Evolutionary conservation across 768 basidiomycete species (phyloP).

Genomic region (Sporobolomyces phaffii): DNA sequence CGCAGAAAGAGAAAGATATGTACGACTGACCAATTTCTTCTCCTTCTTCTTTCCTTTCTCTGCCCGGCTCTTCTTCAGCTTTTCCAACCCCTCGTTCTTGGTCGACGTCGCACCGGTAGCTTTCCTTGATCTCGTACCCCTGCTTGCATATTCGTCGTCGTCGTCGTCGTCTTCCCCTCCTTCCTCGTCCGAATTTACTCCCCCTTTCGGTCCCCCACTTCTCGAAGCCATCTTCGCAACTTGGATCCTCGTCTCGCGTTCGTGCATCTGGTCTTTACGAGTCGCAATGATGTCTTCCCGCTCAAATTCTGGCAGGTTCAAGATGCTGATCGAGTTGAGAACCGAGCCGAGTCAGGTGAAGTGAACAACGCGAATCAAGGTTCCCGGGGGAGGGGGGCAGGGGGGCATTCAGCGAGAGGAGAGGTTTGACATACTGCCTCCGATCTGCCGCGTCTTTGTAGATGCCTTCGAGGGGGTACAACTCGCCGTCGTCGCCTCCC

Average conservation of each 20-base stretch:
- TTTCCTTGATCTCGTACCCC: constrained; percentile 57
- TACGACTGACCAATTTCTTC: constrained; percentile 2
- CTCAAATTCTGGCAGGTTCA: constrained; percentile 75
- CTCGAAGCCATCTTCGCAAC: constrained; percentile 68
- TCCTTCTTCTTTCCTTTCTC: constrained; percentile 75
- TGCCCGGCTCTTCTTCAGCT: constrained; percentile 76
- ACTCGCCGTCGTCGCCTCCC: constrained; percentile 60
- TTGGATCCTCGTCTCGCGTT: constrained; percentile 62
- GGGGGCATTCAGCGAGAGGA: no score
- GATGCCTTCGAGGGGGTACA: constrained; percentile 86
- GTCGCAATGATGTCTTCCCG: constrained; percentile 78
- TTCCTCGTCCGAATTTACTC: constrained; percentile 52
- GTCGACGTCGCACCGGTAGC: constrained; percentile 41
- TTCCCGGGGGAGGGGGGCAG: no score
- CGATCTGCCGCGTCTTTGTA: constrained; percentile 79
- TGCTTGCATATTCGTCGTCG: constrained; percentile 48
- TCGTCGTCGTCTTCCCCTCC: constrained; percentile 73
- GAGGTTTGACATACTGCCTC: constrained; percentile 57
- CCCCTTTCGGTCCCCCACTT: constrained; percentile 59
- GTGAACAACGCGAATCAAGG: no score
- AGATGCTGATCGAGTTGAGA: constrained; percentile 54
- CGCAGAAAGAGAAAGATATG: not conserved
- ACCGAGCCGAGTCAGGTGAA: no score
- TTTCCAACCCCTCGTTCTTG: constrained; percentile 45
- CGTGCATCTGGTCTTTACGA: constrained; percentile 73